Evolutionary conservation across 1,139 yeast genomes (phyloP).

Genomic region (Yamadazyma epiphylla): DNA sequence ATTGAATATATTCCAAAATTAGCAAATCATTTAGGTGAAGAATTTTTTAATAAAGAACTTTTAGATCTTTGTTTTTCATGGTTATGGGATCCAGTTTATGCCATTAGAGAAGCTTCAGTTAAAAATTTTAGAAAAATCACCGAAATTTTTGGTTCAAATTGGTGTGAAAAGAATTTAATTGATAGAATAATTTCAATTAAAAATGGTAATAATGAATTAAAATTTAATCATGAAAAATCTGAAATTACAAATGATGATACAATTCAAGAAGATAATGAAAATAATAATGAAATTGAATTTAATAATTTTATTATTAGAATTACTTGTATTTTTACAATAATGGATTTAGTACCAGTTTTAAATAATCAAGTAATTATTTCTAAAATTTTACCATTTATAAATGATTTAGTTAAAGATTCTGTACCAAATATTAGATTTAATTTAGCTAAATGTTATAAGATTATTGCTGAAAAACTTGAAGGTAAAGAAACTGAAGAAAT

Average conservation of each 20-base stretch:
- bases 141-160: conserved; percentile 82
- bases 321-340: conserved; percentile 85
- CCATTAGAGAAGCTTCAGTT: conserved; percentile 96
- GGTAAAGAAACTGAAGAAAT: conserved; percentile 42
- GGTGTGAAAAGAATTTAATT: conserved; percentile 88
- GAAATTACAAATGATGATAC: conserved; percentile 15
- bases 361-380: conserved; percentile 54
- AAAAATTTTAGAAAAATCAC: conserved; percentile 76
- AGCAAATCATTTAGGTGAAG: conserved; percentile 93
- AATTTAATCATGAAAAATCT: conserved; percentile 12
- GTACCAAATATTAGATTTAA: conserved; percentile 96
- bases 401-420: conserved; percentile 66
- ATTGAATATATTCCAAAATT: conserved; percentile 94
- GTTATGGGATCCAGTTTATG: conserved; percentile 97
- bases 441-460: conserved; percentile 79
- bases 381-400: conserved; percentile 76
- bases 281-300: conserved; percentile 41
- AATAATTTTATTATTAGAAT: conserved; percentile 84
- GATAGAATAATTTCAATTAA: conserved; percentile 53
- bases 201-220: conserved; percentile 9
- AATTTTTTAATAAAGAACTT: conserved; percentile 87
- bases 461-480: conserved; percentile 51
- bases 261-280: conserved; percentile 19
- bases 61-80: conserved; percentile 91
- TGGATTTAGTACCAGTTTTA: conserved; percentile 70